Base-by-base conservation (phyloP, 2,329 filamentous ascomycete genomes). In the Colletotrichum sp. region DNA sequence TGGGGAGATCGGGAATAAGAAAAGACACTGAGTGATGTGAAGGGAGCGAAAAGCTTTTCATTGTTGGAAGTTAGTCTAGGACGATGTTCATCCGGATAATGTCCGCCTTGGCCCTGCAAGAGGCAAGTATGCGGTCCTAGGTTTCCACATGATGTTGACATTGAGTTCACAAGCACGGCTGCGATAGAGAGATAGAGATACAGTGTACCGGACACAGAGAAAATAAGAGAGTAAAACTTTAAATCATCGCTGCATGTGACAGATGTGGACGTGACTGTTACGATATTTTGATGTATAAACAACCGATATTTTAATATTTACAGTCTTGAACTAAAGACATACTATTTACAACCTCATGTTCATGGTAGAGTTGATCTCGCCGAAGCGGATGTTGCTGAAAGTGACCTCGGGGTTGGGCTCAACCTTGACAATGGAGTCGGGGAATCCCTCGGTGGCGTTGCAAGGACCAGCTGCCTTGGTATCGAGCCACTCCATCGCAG, bases 401-500 rank as follows among this genome's bases (percentile, higher is more conserved):
- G 85, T 86, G 22, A 91, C 90, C 76, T 86, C 85, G 43, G 90
- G 85, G 76, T 86, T 83, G 3, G 90, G 83, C 76, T 86, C 81
- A 39, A 86, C 81, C 25, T 81, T 48, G 76, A 87, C 83, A 70
- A 93, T 87, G 30, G 85, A 84, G 9, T 78, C 74, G 4, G 91
- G 90, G 76, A 89, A 82, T 4, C 91, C 91, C 80, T 90, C 88
- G 1, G 87, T 89, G 0, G 83, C 83, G 76, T 85, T 87, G 80
- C 91, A 93, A 30, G 90, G 90, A 0, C 91, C 91, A 5, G 87
- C 82, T 84, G 8, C 86, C 84, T 67, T 85, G 82, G 78, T 28
- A 3, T 92, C 90, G 12, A 92, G 84, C 90, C 90, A 92, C 58
- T 87, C 86, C 90, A 92, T 92, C 76, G 86, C 88, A 58, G 86